Evolutionary conservation across 208 protist genomes (phyloP).

Genomic region (Trichomonas tenax): DNA sequence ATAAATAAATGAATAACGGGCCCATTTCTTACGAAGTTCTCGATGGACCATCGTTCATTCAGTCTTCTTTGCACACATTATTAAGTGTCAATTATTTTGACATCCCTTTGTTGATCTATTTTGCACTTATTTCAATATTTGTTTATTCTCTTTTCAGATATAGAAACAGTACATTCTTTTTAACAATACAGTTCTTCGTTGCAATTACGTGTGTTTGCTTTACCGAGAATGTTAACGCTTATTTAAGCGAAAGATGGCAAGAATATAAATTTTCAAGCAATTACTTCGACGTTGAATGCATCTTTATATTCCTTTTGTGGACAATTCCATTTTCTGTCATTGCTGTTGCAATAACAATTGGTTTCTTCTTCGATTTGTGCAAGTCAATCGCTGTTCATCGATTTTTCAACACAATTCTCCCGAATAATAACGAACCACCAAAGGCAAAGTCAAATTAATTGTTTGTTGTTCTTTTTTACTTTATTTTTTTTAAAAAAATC

Average conservation of each 20-base stretch:
- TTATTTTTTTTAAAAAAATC: background rate
- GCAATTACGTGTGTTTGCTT: background rate
- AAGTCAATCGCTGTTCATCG: slow-evolving; percentile 14
- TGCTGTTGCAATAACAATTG: background rate
- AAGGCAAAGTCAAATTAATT: background rate
- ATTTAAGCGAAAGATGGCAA: background rate
- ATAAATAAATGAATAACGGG: background rate
- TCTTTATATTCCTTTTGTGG: background rate
- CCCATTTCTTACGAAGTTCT: background rate
- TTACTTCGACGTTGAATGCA: background rate
- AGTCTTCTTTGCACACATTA: background rate
- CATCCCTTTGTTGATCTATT: background rate
- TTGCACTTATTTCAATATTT: background rate
- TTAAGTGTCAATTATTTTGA: background rate
- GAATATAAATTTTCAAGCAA: background rate
- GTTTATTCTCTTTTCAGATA: background rate
- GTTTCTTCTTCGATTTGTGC: background rate
- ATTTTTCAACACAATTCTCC: background rate
- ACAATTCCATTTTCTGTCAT: background rate
- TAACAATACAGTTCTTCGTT: background rate
- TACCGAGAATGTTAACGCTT: background rate
- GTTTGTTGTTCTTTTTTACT: background rate
- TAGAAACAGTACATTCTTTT: background rate
- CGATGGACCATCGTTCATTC: background rate
- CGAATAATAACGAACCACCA: background rate